phyloP scores from a whole-genome alignment of 768 basidiomycete genomes.

The Strobilomyces confusus region DNA sequence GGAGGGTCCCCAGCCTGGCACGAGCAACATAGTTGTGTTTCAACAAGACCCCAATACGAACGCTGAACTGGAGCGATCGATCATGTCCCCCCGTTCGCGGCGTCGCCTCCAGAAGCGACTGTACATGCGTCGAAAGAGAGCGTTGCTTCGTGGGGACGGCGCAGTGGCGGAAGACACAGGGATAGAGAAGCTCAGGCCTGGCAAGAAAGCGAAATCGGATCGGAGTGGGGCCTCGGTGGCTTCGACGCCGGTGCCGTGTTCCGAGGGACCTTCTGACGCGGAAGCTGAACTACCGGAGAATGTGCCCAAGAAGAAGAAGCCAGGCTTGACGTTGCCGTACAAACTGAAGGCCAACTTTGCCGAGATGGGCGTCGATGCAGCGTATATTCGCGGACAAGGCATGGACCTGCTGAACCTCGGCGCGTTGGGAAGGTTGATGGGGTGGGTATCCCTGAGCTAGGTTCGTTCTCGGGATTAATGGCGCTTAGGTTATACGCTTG shows the following conservation, averaged over 20 bases:
- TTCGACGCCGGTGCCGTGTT: slow-evolving; percentile 7
- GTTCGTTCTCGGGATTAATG: slow-evolving; percentile 2
- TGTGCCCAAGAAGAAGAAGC: slow-evolving; percentile 11
- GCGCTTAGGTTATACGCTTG: slow-evolving; percentile 27
- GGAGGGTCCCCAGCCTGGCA: not conserved
- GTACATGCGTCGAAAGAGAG: slow-evolving; percentile 71
- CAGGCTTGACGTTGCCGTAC: slow-evolving; percentile 45
- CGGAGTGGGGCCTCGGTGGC: slow-evolving; percentile 1
- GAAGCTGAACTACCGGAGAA: slow-evolving; percentile 9
- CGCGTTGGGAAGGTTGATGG: slow-evolving; percentile 37
- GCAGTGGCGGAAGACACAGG: slow-evolving; percentile 2
- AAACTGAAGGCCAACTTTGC: slow-evolving; percentile 41
- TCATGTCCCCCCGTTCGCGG: slow-evolving; percentile 45
- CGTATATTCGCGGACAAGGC: slow-evolving; percentile 38
- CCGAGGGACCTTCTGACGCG: slow-evolving; percentile 6
- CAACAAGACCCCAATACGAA: not conserved
- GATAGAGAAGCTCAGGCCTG: slow-evolving; percentile 37
- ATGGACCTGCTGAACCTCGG: slow-evolving; percentile 41
- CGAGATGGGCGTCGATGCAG: slow-evolving; percentile 42
- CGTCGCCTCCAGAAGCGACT: slow-evolving; percentile 59
- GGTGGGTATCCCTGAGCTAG: slow-evolving; percentile 29
- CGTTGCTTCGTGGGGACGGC: slow-evolving; percentile 38
- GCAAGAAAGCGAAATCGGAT: slow-evolving; percentile 21
- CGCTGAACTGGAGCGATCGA: slow-evolving; percentile 15
- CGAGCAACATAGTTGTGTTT: not conserved